These are phyloP conservation scores for Aspergillus sp. DNA, from an alignment of 2,329 filamentous ascomycete genomes.

Conservation along the genomic window DNA sequence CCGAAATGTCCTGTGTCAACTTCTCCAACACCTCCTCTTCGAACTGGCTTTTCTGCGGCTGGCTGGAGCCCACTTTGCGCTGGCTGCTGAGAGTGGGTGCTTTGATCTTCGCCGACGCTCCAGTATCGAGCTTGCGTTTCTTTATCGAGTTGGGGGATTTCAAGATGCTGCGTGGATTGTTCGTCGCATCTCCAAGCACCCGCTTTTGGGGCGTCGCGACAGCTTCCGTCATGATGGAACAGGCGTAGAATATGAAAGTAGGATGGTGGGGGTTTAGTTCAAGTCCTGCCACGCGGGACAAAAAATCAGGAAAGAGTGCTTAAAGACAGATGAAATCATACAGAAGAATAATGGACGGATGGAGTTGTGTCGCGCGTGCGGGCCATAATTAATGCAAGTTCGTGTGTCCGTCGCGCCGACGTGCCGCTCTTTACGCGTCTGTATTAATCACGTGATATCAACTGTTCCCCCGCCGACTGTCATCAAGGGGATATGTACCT, in stretches of 20 bases:
- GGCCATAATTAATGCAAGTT: background rate
- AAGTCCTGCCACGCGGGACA: no score
- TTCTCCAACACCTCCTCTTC: conserved; percentile 94
- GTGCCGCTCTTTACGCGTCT: conserved; percentile 1
- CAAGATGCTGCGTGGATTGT: conserved; percentile 60
- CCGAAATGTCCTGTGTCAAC: conserved; percentile 87
- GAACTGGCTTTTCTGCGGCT: conserved; percentile 79
- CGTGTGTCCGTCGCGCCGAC: background rate
- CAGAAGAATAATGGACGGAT: background rate
- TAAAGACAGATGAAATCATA: background rate
- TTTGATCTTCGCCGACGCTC: conserved; percentile 53
- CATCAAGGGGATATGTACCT: background rate
- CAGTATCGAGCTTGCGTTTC: conserved; percentile 74
- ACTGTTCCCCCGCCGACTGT: background rate
- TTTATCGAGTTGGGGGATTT: conserved; percentile 61
- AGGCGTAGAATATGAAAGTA: background rate
- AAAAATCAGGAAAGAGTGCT: background rate
- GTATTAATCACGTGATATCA: background rate
- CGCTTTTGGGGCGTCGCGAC: conserved; percentile 63
- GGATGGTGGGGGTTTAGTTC: background rate
- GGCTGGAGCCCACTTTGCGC: conserved; percentile 60
- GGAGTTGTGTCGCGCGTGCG: background rate
- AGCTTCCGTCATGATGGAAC: conserved; percentile 38
- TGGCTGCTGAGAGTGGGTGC: conserved; percentile 60
- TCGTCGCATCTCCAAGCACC: conserved; percentile 66